phyloP scores from a whole-genome alignment of 31 red algal species.

The Odonthalia washingtoniensis region DNA sequence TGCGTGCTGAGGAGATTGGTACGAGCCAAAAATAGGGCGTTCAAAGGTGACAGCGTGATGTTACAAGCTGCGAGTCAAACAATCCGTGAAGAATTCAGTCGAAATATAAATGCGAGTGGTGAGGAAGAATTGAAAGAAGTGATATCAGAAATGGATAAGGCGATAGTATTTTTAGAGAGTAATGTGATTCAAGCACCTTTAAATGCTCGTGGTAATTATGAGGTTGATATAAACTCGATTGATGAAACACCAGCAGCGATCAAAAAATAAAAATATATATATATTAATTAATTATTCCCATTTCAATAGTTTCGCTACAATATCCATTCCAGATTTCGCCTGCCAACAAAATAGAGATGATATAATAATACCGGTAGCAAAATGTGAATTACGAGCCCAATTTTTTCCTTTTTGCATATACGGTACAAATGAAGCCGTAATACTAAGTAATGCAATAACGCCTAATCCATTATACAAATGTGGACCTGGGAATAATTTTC shows the following conservation, averaged over 20 bases:
- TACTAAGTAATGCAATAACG: conserved; percentile 76
- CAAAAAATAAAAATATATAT: conserved; percentile 13
- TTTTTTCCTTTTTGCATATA: conserved; percentile 93
- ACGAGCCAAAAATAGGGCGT: conserved; percentile 63
- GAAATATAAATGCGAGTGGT: conserved; percentile 24
- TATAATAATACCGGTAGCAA: conserved; percentile 72
- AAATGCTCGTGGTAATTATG: conserved; percentile 69
- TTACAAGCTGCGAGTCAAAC: conserved; percentile 35
- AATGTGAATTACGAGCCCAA: conserved; percentile 81
- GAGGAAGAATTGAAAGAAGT: conserved; percentile 43
- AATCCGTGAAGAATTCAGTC: conserved; percentile 63
- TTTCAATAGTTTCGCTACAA: conserved; percentile 88
- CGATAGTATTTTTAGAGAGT: conserved; percentile 59
- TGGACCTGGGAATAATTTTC: conserved; percentile 96
- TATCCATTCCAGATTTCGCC: conserved; percentile 86
- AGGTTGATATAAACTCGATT: conserved; percentile 54
- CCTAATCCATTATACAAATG: conserved; percentile 96
- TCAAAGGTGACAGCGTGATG: conserved; percentile 59
- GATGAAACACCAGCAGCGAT: conserved; percentile 38
- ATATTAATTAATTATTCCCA: conserved; percentile 49
- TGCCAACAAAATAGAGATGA: conserved; percentile 88
- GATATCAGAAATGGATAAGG: conserved; percentile 45
- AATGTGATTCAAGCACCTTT: conserved; percentile 76
- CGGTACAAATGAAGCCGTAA: conserved; percentile 86
- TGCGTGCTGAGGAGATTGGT: conserved; percentile 60